phyloP scores from a whole-genome alignment of 2,329 filamentous ascomycete species.

The Fusarium xylarioides region DNA sequence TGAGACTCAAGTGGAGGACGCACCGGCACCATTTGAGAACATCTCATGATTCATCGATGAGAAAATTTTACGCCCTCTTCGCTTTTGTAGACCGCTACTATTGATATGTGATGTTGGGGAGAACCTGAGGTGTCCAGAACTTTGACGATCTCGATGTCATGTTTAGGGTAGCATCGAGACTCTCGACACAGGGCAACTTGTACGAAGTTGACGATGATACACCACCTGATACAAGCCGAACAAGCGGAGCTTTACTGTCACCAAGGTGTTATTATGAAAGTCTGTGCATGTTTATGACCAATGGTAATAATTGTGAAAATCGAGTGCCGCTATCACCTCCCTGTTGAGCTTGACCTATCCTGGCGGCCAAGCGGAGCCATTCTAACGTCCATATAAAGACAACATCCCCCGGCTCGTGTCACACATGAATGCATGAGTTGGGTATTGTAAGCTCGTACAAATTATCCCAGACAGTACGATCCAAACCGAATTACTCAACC shows the following conservation, averaged over 20 bases:
- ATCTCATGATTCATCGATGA: constrained; percentile 22
- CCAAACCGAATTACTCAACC: background rate
- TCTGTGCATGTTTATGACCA: constrained; percentile 25
- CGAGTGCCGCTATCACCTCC: constrained; percentile 8
- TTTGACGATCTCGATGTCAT: background rate
- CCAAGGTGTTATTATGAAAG: background rate
- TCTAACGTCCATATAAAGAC: constrained; percentile 31
- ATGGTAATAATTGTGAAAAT: constrained; percentile 14
- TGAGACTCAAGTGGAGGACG: constrained; percentile 12
- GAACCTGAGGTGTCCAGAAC: background rate
- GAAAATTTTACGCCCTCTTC: background rate
- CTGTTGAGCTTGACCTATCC: constrained; percentile 16
- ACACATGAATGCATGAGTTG: background rate
- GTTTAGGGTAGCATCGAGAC: constrained; percentile 21
- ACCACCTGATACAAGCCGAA: constrained; percentile 6
- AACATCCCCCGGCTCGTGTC: constrained; percentile 10
- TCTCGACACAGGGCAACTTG: background rate
- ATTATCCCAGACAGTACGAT: background rate
- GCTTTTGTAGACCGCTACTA: constrained; percentile 3
- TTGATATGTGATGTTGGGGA: background rate
- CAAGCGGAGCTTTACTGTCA: background rate
- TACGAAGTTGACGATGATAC: background rate
- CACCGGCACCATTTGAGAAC: background rate
- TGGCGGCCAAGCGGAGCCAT: constrained; percentile 18
- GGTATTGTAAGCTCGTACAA: background rate